phyloP scores from a whole-genome alignment of 352 stramenopile species.

The Pythium rhizo-oryzae region DNA sequence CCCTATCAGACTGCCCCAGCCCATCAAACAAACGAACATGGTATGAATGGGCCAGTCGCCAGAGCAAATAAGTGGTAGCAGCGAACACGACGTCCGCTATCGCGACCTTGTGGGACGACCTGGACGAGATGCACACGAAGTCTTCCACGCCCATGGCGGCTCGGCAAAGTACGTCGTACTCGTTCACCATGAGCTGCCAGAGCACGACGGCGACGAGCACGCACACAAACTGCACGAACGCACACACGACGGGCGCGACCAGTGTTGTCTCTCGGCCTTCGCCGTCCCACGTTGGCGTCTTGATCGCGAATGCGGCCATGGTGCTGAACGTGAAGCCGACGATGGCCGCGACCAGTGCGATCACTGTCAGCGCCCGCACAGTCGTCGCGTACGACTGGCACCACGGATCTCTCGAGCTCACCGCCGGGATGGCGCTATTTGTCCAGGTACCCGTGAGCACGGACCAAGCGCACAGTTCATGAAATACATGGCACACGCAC shows the following conservation, averaged over 20 bases:
- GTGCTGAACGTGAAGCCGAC: conserved; percentile 56
- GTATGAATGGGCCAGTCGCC: conserved; percentile 65
- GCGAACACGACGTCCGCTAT: conserved; percentile 54
- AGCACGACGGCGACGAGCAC: conserved; percentile 53
- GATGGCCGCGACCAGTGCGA: conserved; percentile 58
- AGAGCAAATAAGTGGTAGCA: conserved; percentile 50
- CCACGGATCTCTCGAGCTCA: conserved; percentile 57
- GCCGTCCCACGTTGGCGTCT: conserved; percentile 75
- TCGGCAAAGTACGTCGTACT: conserved; percentile 50
- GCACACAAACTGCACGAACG: conserved; percentile 43
- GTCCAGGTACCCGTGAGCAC: background rate
- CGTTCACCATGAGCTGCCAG: conserved; percentile 61
- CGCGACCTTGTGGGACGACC: conserved; percentile 36
- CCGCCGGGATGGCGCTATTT: conserved; percentile 22
- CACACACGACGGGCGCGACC: conserved; percentile 51
- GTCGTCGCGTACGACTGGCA: conserved; percentile 52
- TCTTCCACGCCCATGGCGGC: conserved; percentile 47
- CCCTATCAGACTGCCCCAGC: no score
- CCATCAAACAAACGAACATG: conserved; percentile 39
- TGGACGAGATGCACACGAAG: conserved; percentile 58
- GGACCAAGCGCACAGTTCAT: background rate
- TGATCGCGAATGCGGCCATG: conserved; percentile 56
- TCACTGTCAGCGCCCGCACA: conserved; percentile 49
- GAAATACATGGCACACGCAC: conserved; percentile 2
- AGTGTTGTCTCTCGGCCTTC: conserved; percentile 67